Evolutionary conservation across 2,329 filamentous ascomycete species (phyloP).

Genomic region (Cladosporium sp.): DNA sequence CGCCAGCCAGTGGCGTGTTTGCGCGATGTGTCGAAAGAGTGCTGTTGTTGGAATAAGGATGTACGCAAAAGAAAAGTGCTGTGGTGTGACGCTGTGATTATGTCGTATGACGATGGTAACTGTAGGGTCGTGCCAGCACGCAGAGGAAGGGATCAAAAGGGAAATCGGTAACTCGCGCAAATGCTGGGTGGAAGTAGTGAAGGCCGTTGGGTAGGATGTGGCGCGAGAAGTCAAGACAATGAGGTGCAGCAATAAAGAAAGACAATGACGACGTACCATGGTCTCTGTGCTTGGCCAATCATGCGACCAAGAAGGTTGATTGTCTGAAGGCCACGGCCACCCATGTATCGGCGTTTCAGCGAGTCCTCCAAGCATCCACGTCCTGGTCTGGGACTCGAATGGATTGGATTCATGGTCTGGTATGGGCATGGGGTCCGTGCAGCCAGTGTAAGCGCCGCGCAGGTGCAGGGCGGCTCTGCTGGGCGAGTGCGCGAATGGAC

Average conservation of each 20-base stretch:
- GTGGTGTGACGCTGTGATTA: slow-evolving; percentile 4
- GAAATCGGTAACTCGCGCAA: slow-evolving; percentile 20
- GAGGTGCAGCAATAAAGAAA: slow-evolving; percentile 26
- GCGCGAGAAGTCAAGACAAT: slow-evolving; percentile 17
- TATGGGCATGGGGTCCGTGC: slow-evolving; percentile 11
- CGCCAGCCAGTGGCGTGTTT: slow-evolving; percentile 1
- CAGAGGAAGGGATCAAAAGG: slow-evolving; percentile 15
- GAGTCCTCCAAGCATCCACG: slow-evolving; percentile 37
- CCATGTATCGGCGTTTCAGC: slow-evolving; percentile 39
- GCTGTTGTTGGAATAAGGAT: neutral
- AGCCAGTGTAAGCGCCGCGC: slow-evolving; percentile 11
- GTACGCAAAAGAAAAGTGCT: neutral
- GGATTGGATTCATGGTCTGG: slow-evolving; percentile 6
- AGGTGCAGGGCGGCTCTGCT: slow-evolving; percentile 17
- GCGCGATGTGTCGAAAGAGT: neutral
- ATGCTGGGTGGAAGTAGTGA: slow-evolving; percentile 4
- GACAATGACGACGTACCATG: slow-evolving; percentile 27
- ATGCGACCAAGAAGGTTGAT: slow-evolving; percentile 25
- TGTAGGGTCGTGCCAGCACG: slow-evolving; percentile 14
- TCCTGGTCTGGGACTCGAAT: slow-evolving; percentile 23
- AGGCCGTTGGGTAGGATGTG: slow-evolving; percentile 3
- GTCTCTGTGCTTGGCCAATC: slow-evolving; percentile 27
- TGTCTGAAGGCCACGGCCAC: slow-evolving; percentile 34
- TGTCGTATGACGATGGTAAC: slow-evolving; percentile 15
- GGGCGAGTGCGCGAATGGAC: slow-evolving; percentile 30